Conservation (phyloP, 257 asterid genomes). For the Agastache rugosa region DNA sequence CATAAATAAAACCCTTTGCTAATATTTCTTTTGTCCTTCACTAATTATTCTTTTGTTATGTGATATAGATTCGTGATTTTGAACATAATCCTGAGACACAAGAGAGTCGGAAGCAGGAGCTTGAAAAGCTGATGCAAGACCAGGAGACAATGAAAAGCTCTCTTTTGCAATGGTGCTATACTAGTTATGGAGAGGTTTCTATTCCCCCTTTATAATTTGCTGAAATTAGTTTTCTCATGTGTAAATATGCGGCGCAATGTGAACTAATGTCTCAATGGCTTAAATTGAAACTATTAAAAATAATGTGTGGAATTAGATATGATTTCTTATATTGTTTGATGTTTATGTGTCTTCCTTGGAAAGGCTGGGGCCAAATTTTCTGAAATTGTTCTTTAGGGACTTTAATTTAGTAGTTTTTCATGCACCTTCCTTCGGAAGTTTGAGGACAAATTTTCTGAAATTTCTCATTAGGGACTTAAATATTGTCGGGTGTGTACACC, state of each 20-base stretch:
- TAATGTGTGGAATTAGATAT: neutral
- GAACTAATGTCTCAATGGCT: conserved; percentile 17
- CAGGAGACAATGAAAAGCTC: conserved; percentile 78
- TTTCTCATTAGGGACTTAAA: neutral
- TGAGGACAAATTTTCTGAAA: neutral
- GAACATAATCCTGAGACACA: conserved; percentile 71
- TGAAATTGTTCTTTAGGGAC: conserved; percentile 7
- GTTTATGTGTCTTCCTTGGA: neutral
- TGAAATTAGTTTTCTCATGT: conserved; percentile 22
- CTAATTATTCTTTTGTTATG: conserved; percentile 29
- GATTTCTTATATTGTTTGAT: conserved; percentile 10
- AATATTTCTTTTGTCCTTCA: conserved; percentile 23
- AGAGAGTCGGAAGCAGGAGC: conserved; percentile 73
- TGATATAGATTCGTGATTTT: conserved; percentile 76
- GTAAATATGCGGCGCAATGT: conserved; percentile 1
- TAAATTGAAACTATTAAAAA: conserved; percentile 10
- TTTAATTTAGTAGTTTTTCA: neutral
- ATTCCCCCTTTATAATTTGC: conserved; percentile 33
- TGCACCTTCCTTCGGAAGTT: neutral
- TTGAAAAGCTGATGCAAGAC: conserved; percentile 75
- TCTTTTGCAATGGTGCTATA: conserved; percentile 80
- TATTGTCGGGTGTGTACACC: neutral
- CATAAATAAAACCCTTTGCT: conserved; percentile 22
- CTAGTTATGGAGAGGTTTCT: conserved; percentile 88
- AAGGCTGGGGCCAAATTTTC: conserved; percentile 10